These are phyloP conservation scores for Pisolithus marmoratus DNA, from an alignment of 768 basidiomycete genomes.

Conservation along the genomic window DNA sequence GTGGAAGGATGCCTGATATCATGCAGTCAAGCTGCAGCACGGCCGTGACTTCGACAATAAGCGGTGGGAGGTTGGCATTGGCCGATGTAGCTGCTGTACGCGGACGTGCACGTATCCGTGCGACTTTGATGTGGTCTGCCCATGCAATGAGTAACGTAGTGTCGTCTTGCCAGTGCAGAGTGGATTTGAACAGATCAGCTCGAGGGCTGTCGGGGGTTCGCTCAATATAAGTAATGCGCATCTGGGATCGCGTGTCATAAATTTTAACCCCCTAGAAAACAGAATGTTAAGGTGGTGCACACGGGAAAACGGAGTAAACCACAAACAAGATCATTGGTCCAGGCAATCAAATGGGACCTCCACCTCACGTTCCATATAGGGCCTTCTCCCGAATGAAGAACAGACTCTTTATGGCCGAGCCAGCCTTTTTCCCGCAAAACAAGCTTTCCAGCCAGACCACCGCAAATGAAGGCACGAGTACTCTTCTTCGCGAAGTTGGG, in stretches of 20 bases:
- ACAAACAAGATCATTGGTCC: conserved; percentile 89
- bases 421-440: conserved; percentile 93
- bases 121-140: conserved; percentile 92
- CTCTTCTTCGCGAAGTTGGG: conserved; percentile 80
- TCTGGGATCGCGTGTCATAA: conserved; percentile 75
- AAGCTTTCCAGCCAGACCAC: conserved; percentile 85
- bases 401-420: conserved; percentile 89
- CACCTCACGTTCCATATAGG: conserved; percentile 92
- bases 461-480: conserved; percentile 79
- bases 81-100: conserved; percentile 37
- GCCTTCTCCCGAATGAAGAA: conserved; percentile 81
- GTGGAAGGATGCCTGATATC: conserved; percentile 86
- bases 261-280: conserved; percentile 79
- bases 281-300: neutral
- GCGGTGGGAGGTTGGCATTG: conserved; percentile 46
- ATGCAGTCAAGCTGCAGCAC: conserved; percentile 93
- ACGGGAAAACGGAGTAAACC: neutral
- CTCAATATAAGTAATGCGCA: conserved; percentile 81
- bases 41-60: conserved; percentile 82
- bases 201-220: conserved; percentile 78
- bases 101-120: conserved; percentile 63
- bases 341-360: conserved; percentile 83
- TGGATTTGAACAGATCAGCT: conserved; percentile 92
- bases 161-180: conserved; percentile 89
- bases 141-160: conserved; percentile 86